phyloP scores from a whole-genome alignment of 768 basidiomycete genomes.

The Rhizopogon salebrosus region DNA sequence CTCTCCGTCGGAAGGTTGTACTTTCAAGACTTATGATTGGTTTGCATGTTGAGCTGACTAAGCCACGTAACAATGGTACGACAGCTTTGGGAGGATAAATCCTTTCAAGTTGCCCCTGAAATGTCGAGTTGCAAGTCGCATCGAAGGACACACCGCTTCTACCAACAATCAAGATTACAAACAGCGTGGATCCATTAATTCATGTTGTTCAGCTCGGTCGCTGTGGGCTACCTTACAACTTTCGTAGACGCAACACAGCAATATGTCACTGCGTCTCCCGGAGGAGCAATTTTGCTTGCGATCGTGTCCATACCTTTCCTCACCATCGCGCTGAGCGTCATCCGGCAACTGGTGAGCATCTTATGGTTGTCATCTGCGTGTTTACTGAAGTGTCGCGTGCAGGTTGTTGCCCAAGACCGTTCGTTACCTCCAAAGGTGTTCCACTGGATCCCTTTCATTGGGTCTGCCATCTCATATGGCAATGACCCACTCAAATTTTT shows the following conservation, averaged over 20 bases:
- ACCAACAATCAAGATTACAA: too few species aligned
- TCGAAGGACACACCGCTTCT: not conserved
- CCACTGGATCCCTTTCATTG: conserved; percentile 86
- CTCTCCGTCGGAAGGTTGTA: conserved; percentile 3
- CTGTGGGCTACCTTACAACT: conserved; percentile 20
- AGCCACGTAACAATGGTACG: conserved; percentile 8
- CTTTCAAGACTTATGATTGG: conserved; percentile 3
- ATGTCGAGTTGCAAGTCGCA: conserved; percentile 1
- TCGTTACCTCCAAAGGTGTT: conserved; percentile 90
- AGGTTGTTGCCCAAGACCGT: conserved; percentile 66
- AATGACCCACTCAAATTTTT: conserved; percentile 91
- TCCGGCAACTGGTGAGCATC: conserved; percentile 68
- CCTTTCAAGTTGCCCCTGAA: not conserved
- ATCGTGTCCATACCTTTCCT: conserved; percentile 66
- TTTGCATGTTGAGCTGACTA: conserved; percentile 18
- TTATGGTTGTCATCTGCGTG: not conserved
- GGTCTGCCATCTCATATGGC: conserved; percentile 86
- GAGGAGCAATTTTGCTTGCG: conserved; percentile 29
- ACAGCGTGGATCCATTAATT: not conserved
- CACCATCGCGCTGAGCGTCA: conserved; percentile 64
- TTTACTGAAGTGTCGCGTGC: conserved; percentile 2
- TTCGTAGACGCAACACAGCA: conserved; percentile 10
- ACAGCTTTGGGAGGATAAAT: conserved; percentile 1
- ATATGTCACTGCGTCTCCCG: conserved; percentile 19
- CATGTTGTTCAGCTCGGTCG: conserved; percentile 22